Conservation (phyloP, 2,329 filamentous ascomycete species). For the Aureobasidium musti region DNA sequence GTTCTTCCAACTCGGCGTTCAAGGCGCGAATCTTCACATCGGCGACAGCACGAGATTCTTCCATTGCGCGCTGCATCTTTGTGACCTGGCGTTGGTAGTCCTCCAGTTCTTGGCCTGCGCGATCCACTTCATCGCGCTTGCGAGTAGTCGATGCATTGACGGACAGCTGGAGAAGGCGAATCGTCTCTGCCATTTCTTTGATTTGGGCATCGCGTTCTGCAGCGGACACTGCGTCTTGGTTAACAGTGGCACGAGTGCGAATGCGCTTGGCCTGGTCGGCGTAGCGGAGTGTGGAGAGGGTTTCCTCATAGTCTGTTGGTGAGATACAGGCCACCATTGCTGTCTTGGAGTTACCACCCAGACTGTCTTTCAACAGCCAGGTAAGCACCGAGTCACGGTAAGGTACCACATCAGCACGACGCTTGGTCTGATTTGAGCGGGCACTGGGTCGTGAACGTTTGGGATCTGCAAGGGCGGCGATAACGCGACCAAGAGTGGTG, state of each 20-base stretch:
- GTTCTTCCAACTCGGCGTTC: conserved; percentile 54
- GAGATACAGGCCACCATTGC: conserved; percentile 99
- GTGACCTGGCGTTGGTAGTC: conserved; percentile 91
- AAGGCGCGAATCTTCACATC: conserved; percentile 93
- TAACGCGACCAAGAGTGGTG: conserved; percentile 91
- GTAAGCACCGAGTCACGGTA: conserved; percentile 85
- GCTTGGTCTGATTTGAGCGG: conserved; percentile 49
- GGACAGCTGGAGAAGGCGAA: conserved; percentile 78
- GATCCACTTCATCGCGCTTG: conserved; percentile 71
- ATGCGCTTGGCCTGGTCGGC: conserved; percentile 98
- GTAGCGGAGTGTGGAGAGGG: conserved; percentile 91
- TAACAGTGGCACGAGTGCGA: conserved; percentile 89
- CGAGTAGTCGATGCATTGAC: conserved; percentile 60
- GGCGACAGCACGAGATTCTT: conserved; percentile 84
- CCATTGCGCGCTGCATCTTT: conserved; percentile 92
- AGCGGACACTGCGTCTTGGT: conserved; percentile 89
- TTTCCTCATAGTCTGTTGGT: conserved; percentile 95
- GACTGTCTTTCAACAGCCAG: conserved; percentile 90
- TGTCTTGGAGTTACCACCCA: conserved; percentile 96
- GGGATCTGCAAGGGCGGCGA: conserved; percentile 78
- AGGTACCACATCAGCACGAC: conserved; percentile 64
- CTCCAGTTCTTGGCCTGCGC: conserved; percentile 81
- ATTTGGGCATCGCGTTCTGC: conserved; percentile 96
- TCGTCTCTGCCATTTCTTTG: conserved; percentile 90
- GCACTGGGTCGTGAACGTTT: conserved; percentile 59